Evolutionary conservation across 768 basidiomycete genomes (phyloP).

Genomic region (Termitomyces sp.): DNA sequence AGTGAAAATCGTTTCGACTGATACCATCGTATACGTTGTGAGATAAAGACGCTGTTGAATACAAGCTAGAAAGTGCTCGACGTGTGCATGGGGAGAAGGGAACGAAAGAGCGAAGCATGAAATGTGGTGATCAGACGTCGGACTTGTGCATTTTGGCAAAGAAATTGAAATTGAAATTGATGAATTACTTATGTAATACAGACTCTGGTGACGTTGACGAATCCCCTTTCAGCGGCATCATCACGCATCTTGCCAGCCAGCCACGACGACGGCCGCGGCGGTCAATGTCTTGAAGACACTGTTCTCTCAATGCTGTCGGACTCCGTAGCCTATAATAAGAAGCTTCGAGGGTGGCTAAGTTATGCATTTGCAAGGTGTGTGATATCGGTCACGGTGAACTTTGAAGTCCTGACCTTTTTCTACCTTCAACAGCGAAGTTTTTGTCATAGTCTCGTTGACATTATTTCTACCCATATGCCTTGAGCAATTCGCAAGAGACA

Average conservation of each 20-base stretch:
- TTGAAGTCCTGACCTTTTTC: not conserved
- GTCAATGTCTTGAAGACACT: not conserved
- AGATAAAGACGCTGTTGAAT: conserved; percentile 1
- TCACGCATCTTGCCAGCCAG: not conserved
- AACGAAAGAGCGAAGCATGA: conserved; percentile 13
- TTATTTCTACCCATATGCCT: conserved; percentile 82
- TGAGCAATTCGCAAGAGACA: conserved; percentile 88
- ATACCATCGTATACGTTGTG: conserved; percentile 18
- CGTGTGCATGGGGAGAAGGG: conserved; percentile 14
- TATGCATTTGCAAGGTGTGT: conserved; percentile 81
- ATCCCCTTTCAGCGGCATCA: not conserved
- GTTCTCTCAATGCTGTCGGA: conserved; percentile 21
- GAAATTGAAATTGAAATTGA: too few relatives aligned
- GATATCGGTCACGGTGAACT: not conserved
- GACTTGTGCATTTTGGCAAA: too few relatives aligned
- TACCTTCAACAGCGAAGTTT: conserved; percentile 64
- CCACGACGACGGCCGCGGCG: not conserved
- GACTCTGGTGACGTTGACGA: too few relatives aligned
- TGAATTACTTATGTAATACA: too few relatives aligned
- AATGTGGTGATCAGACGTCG: too few relatives aligned
- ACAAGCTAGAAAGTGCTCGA: conserved; percentile 11
- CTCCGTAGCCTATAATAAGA: conserved; percentile 31
- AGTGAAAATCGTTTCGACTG: not conserved
- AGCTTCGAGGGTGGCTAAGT: conserved; percentile 74
- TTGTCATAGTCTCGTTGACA: conserved; percentile 78